These are phyloP conservation scores for Metschnikowia gelsemii DNA, from an alignment of 805 yeast genomes.

Conservation along the genomic window DNA sequence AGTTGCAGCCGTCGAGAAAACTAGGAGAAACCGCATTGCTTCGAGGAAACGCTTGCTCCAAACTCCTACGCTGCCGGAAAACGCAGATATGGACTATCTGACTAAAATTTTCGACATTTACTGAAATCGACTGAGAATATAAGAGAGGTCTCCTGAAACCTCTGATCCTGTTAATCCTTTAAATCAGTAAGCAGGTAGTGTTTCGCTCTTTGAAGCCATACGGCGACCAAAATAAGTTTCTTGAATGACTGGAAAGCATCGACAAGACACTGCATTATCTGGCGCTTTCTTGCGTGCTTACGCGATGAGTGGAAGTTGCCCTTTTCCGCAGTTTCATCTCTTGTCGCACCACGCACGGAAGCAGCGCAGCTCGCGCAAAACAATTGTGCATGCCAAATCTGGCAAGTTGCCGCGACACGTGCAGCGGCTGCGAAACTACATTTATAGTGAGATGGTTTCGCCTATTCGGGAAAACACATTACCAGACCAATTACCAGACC, in stretches of 20 bases:
- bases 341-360: slow-evolving; percentile 7
- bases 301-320: slow-evolving; percentile 10
- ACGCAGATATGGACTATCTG: slow-evolving; percentile 14
- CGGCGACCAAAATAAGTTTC: too few relatives aligned
- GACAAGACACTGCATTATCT: too few relatives aligned
- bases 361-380: slow-evolving; percentile 1
- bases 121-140: background rate
- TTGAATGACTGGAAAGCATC: too few relatives aligned
- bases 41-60: slow-evolving; percentile 6
- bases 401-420: slow-evolving; percentile 13
- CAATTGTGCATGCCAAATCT: slow-evolving; percentile 16
- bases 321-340: slow-evolving; percentile 7
- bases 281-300: slow-evolving; percentile 1
- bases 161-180: too few relatives aligned
- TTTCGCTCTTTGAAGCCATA: too few relatives aligned
- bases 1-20: slow-evolving; percentile 11
- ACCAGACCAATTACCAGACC: background rate
- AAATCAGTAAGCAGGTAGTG: too few relatives aligned
- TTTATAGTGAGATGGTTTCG: slow-evolving; percentile 9
- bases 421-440: slow-evolving; percentile 11
- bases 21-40: slow-evolving; percentile 5
- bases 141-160: too few relatives aligned
- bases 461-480: slow-evolving; percentile 5
- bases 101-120: slow-evolving; percentile 14
- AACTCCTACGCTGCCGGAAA: background rate